A percentile compares a stretch with the other conserved stretches of the same genome.
These are phyloP conservation scores for Neodidymelliopsis sp. DNA, from an alignment of 2,329 filamentous ascomycete species.

Conservation along the genomic window DNA sequence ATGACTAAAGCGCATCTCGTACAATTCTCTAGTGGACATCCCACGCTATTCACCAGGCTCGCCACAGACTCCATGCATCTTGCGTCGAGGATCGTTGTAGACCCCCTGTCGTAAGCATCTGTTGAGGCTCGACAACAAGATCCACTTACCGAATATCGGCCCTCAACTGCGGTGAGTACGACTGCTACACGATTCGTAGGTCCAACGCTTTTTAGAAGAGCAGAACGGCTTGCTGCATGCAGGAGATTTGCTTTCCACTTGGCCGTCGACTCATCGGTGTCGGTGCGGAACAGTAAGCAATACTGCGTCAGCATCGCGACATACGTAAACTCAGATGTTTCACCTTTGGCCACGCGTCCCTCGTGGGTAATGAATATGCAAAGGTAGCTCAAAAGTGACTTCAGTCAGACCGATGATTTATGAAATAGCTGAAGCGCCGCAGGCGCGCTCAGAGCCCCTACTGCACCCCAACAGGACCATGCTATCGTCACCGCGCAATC, in stretches of 20 bases:
- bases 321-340: slow-evolving; percentile 1
- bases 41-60: background rate
- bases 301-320: slow-evolving; percentile 12
- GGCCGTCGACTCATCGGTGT: slow-evolving; percentile 6
- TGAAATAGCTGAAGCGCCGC: background rate
- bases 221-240: background rate
- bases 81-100: background rate
- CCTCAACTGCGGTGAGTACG: background rate
- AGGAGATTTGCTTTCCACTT: background rate
- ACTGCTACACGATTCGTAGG: background rate
- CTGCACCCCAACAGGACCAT: no score
- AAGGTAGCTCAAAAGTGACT: background rate
- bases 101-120: background rate
- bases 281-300: slow-evolving; percentile 10
- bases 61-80: background rate
- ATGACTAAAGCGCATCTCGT: slow-evolving; percentile 7
- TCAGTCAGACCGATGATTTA: background rate
- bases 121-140: slow-evolving; percentile 1
- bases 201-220: background rate
- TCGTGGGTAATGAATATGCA: background rate
- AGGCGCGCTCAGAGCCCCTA: background rate
- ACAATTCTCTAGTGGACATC: background rate
- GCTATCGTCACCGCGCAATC: no score
- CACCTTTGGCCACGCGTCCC: slow-evolving; percentile 8
- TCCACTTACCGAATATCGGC: background rate